A percentile compares a stretch with the other conserved stretches of the same genome.
These are phyloP conservation scores for Candida schatavii DNA, from an alignment of 805 yeast genomes.

Conservation along the genomic window DNA sequence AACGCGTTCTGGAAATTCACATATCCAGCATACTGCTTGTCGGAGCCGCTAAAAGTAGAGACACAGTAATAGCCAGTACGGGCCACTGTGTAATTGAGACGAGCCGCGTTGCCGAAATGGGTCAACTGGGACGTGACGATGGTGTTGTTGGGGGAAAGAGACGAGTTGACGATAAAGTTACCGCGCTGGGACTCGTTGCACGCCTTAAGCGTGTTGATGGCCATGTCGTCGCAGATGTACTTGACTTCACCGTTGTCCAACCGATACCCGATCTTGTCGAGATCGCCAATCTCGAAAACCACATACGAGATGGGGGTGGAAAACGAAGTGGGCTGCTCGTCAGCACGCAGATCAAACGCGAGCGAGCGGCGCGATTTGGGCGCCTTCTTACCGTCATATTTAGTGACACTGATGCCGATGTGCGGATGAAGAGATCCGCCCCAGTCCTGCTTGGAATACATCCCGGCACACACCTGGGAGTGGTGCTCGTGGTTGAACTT, in stretches of 20 bases:
- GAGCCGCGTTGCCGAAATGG: slow-evolving; percentile 52
- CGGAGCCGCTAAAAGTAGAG: slow-evolving; percentile 55
- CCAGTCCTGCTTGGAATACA: slow-evolving; percentile 86
- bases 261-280: slow-evolving; percentile 59
- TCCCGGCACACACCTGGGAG: slow-evolving; percentile 68
- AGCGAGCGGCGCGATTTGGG: too few species aligned
- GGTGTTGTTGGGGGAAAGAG: slow-evolving; percentile 46
- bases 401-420: slow-evolving; percentile 28
- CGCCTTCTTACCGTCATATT: slow-evolving; percentile 28
- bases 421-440: slow-evolving; percentile 62
- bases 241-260: slow-evolving; percentile 37
- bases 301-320: slow-evolving; percentile 56
- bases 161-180: slow-evolving; percentile 55
- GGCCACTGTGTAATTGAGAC: slow-evolving; percentile 59
- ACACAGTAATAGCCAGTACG: slow-evolving; percentile 93
- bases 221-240: slow-evolving; percentile 73
- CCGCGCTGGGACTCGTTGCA: slow-evolving; percentile 60
- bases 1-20: slow-evolving; percentile 88
- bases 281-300: slow-evolving; percentile 81
- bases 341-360: too few species aligned
- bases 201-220: slow-evolving; percentile 47
- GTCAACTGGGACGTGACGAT: slow-evolving; percentile 56
- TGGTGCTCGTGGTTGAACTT: background rate
- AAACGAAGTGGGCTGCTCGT: slow-evolving; percentile 20
- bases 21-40: slow-evolving; percentile 54